Conservation (phyloP, 345 rosid species). For the Syzygium aromaticum region DNA sequence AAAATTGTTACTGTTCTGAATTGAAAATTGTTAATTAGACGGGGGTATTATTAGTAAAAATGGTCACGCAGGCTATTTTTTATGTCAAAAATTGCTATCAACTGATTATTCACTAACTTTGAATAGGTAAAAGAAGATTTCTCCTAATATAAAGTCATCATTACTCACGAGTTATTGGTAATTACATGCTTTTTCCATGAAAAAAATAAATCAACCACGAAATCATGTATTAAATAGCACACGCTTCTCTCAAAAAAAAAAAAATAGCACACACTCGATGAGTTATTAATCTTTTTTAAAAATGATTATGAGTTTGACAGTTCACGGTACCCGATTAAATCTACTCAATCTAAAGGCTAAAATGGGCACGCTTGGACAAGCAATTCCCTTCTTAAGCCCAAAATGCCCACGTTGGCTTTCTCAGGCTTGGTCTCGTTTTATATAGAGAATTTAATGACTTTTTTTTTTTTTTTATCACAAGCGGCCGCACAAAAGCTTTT, state of each 20-base stretch:
- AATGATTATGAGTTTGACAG: neutral
- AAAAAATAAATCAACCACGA: neutral
- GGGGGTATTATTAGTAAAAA: neutral
- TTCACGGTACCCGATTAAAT: neutral
- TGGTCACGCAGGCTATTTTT: neutral
- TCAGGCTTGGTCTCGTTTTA: neutral
- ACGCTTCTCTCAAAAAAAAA: no score
- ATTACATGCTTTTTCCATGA: neutral
- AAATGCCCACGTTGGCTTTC: neutral
- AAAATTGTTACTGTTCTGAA: neutral
- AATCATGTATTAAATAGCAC: neutral
- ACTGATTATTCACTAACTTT: neutral
- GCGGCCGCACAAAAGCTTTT: neutral
- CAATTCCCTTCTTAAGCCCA: neutral
- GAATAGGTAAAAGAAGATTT: neutral
- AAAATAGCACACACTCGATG: neutral
- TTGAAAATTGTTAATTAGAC: neutral
- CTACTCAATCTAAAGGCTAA: neutral
- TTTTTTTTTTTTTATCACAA: neutral
- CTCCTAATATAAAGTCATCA: neutral
- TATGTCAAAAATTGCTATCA: neutral
- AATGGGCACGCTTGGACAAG: neutral
- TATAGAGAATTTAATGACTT: neutral
- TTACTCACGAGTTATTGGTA: rapidly evolving
- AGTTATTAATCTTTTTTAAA: neutral